phyloP scores from a whole-genome alignment of 2,329 filamentous ascomycete species.

The Tolypocladium endophyticum region DNA sequence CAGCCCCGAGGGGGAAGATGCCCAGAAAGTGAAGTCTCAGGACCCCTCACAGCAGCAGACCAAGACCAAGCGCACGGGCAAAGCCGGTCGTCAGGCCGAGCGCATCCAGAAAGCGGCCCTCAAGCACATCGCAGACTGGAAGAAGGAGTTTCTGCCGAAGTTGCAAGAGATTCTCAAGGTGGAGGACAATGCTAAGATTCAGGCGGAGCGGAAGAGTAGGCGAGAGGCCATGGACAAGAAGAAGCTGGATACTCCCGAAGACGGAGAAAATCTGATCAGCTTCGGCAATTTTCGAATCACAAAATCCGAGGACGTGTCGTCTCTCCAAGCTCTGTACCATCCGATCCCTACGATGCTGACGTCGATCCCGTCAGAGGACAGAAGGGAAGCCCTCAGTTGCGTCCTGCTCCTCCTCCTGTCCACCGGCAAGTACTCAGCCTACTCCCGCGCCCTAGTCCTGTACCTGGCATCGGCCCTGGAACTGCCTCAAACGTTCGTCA shows the following conservation, averaged over 20 bases:
- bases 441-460: slow-evolving; percentile 59
- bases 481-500: slow-evolving; percentile 50
- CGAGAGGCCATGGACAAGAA: slow-evolving; percentile 29
- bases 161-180: slow-evolving; percentile 56
- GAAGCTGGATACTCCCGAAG: slow-evolving; percentile 20
- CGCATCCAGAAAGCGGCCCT: slow-evolving; percentile 44
- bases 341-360: slow-evolving; percentile 43
- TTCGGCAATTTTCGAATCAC: slow-evolving; percentile 24
- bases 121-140: slow-evolving; percentile 68
- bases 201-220: slow-evolving; percentile 34
- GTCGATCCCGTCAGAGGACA: slow-evolving; percentile 46
- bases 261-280: slow-evolving; percentile 28
- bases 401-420: slow-evolving; percentile 61
- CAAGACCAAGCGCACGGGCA: slow-evolving; percentile 3
- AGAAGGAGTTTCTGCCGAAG: slow-evolving; percentile 55
- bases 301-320: slow-evolving; percentile 27
- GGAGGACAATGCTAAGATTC: slow-evolving; percentile 35
- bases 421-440: slow-evolving; percentile 62
- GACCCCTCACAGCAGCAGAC: slow-evolving; percentile 1
- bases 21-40: slow-evolving; percentile 4
- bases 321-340: slow-evolving; percentile 40
- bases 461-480: slow-evolving; percentile 58
- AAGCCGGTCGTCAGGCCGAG: slow-evolving; percentile 15
- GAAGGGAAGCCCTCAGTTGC: slow-evolving; percentile 56
- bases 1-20: slow-evolving; percentile 4